phyloP scores from a whole-genome alignment of 2,329 filamentous ascomycete genomes.

The Fusarium austroafricanum region DNA sequence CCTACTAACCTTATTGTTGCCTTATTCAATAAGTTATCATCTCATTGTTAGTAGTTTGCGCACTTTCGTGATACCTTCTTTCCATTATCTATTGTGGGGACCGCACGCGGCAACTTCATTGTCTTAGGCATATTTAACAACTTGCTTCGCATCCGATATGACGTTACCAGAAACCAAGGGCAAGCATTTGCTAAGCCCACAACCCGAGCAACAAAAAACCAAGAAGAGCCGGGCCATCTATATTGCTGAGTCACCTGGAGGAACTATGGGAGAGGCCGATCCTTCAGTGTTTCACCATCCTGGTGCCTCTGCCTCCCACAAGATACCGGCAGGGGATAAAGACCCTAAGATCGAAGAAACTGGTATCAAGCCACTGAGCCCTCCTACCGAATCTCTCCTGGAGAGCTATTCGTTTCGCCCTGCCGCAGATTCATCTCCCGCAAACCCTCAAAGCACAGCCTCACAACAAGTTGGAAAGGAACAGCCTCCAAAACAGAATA shows the following conservation, averaged over 20 bases:
- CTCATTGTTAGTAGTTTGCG: neutral
- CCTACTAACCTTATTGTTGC: neutral
- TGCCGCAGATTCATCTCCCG: neutral
- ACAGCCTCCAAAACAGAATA: neutral
- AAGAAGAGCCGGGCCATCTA: slow-evolving; percentile 23
- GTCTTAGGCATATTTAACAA: neutral
- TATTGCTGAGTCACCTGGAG: slow-evolving; percentile 32
- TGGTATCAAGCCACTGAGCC: neutral
- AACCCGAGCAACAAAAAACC: neutral
- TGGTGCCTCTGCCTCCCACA: neutral
- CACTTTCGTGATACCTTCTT: neutral
- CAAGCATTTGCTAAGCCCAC: slow-evolving; percentile 34
- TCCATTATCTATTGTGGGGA: slow-evolving; percentile 1
- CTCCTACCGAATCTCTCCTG: too few relatives aligned
- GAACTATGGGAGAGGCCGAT: slow-evolving; percentile 23
- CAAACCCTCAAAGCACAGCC: neutral
- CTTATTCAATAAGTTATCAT: neutral
- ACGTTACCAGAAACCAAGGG: neutral
- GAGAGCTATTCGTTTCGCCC: neutral
- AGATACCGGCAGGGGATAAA: neutral
- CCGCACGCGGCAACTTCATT: neutral
- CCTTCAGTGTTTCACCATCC: slow-evolving; percentile 5
- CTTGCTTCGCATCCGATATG: slow-evolving; percentile 11
- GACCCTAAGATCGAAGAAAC: neutral
- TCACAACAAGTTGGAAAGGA: neutral